A percentile compares a stretch with the other conserved stretches of the same genome.
These are phyloP conservation scores for Aphanomyces invadans DNA, from an alignment of 352 stramenopile species.

Conservation along the genomic window DNA sequence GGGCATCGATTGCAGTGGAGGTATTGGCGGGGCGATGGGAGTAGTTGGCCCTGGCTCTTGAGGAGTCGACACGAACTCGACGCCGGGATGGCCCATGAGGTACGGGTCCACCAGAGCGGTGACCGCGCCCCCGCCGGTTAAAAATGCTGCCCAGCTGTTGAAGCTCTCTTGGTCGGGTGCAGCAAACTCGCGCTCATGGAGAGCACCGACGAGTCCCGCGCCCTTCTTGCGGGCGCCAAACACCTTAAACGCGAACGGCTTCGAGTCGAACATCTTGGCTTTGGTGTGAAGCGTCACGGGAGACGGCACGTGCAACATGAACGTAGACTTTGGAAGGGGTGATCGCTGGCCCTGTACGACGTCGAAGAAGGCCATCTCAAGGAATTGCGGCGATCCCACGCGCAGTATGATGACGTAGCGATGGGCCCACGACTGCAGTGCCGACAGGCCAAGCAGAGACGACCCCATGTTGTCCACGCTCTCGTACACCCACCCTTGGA, in stretches of 20 bases:
- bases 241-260: not conserved
- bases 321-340: not conserved
- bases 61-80: no score
- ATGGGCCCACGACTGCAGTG: slow-evolving; percentile 3
- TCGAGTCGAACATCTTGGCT: not conserved
- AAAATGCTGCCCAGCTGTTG: not conserved
- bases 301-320: not conserved
- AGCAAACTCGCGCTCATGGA: not conserved
- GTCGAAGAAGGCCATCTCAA: slow-evolving; percentile 12
- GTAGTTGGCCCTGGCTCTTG: not conserved
- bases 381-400: slow-evolving; percentile 2
- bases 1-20: no score
- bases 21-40: not conserved
- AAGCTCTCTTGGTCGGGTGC: not conserved
- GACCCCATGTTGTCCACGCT: slow-evolving; percentile 7
- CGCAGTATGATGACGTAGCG: slow-evolving; percentile 6
- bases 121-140: not conserved
- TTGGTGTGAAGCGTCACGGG: not conserved
- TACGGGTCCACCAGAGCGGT: not conserved
- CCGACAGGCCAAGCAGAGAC: not conserved
- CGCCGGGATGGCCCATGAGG: not conserved
- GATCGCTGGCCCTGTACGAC: slow-evolving; percentile 6
- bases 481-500: slow-evolving; percentile 16
- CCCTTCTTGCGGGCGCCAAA: not conserved
- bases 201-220: not conserved